Evolutionary conservation across 306 rosid species (phyloP), one percentile per base, ranked within the genome.

Genomic region (Hippophae rhamnoides): DNA sequence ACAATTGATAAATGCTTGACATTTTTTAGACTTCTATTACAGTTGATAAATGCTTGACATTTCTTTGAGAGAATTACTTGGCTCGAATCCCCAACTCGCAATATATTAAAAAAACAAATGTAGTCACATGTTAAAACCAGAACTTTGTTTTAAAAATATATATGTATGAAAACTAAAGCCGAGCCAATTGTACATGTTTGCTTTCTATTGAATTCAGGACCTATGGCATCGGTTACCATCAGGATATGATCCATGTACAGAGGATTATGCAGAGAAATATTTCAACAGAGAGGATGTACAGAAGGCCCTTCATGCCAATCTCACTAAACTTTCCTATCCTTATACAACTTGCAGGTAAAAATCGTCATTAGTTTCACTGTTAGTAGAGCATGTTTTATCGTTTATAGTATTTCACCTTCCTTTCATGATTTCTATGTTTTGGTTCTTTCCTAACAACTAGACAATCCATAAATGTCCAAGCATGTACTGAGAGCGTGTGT

Each of bases 221-320:
- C 42, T 78, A 8, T 84, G 84, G 90, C 81, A 78, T 42, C 63
- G 41, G 43, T 66, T 76, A 41, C 79, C 87, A 10, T 69, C 81
- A 51, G 92, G 85, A 0, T 76, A 84, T 7, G 87, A 84, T 74
- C 92, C 92, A 3, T 84, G 92, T 52, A 64, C 78, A 10, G 85
- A 64, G 59, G 52, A 68, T 43, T 74, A 79, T 7, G 69, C 74
- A 6, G 62, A 60, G 40, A 69, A 64, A 52, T 84, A 56, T 51
- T 84, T 81, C 72, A 84, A 84, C 60, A 74, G 82, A 69, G 50
- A 54, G 66, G 87, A 84, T 53, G 85, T 81, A 62, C 92, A 81
- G 64, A 61, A 9, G 65, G 87, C 92, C 47, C 70, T 84, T 9
- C 85, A 79, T 74, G 87, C 92, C 64, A 81, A 81, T 58, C 55